phyloP scores from a whole-genome alignment of 108 stramenopile species.

The Skeletonema menzelii region DNA sequence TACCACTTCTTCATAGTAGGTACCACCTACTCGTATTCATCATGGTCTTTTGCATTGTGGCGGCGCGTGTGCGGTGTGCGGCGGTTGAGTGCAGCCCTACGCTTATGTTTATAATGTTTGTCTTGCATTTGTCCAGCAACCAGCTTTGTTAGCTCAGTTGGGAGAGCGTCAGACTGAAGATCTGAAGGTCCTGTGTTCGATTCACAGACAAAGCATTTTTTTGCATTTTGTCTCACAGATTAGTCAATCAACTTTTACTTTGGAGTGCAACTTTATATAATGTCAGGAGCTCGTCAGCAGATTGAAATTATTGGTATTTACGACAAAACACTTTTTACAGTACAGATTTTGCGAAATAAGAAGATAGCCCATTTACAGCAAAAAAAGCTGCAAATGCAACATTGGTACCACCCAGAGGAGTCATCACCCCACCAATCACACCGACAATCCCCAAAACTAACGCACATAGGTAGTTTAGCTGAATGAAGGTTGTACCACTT shows the following conservation, averaged over 20 bases:
- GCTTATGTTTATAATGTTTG: no score
- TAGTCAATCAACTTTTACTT: no score
- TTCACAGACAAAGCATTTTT: neutral
- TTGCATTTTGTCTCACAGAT: neutral
- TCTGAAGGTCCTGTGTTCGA: neutral
- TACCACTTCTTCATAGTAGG: no score
- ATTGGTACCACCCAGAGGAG: slow-evolving; percentile 10
- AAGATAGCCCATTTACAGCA: slow-evolving; percentile 24
- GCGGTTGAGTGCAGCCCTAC: no score
- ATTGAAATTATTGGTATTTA: no score
- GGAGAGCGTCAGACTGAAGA: neutral
- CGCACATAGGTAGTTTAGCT: slow-evolving; percentile 54
- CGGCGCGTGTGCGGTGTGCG: no score
- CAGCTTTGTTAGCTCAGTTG: neutral
- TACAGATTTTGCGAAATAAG: slow-evolving; percentile 9
- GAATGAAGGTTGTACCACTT: slow-evolving; percentile 66
- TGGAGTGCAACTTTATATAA: no score
- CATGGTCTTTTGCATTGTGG: no score
- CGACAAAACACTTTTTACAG: no score
- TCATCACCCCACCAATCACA: slow-evolving; percentile 8
- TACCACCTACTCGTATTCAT: no score
- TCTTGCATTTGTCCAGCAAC: no score
- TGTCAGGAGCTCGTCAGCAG: no score
- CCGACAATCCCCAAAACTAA: slow-evolving; percentile 5
- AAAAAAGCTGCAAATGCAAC: slow-evolving; percentile 14